phyloP scores from a whole-genome alignment of 2,329 filamentous ascomycete genomes.

The Plectosphaerella plurivora region DNA sequence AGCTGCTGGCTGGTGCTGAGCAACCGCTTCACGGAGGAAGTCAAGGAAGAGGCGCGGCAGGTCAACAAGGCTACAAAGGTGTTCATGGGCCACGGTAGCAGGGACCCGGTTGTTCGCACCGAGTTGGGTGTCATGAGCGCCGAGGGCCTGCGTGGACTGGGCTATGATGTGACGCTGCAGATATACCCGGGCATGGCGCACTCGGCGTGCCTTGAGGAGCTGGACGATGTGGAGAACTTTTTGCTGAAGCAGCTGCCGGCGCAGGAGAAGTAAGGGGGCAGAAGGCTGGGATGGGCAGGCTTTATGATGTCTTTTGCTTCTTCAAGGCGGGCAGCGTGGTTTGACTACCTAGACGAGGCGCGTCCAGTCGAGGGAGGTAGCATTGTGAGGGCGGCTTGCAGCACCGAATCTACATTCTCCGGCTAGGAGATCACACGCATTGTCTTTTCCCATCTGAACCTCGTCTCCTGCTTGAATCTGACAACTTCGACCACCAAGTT shows the following conservation, averaged over 20 bases:
- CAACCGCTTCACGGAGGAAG: conserved; percentile 36
- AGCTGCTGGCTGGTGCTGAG: conserved; percentile 75
- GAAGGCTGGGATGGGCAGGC: no score
- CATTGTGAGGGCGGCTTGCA: no score
- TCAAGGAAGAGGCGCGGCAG: conserved; percentile 28
- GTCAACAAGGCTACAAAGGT: conserved; percentile 74
- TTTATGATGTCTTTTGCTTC: no score
- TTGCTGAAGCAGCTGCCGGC: conserved; percentile 41
- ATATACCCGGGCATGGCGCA: conserved; percentile 73
- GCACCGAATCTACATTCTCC: no score
- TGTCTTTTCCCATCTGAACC: no score
- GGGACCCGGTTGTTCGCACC: conserved; percentile 68
- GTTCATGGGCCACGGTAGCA: conserved; percentile 83
- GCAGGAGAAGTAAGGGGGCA: conserved; percentile 3
- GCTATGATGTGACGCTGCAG: conserved; percentile 71
- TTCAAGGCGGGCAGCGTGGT: no score
- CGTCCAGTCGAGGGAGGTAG: no score
- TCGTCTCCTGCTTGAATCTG: no score
- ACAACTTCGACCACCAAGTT: no score
- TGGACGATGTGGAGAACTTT: conserved; percentile 72
- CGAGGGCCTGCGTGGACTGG: conserved; percentile 62
- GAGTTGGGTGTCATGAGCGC: conserved; percentile 65
- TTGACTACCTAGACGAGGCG: no score
- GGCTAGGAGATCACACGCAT: no score
- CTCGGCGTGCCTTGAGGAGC: conserved; percentile 70